These are phyloP conservation scores for Cyclanthera cordifolia DNA, from an alignment of 306 rosid species.

Conservation along the genomic window DNA sequence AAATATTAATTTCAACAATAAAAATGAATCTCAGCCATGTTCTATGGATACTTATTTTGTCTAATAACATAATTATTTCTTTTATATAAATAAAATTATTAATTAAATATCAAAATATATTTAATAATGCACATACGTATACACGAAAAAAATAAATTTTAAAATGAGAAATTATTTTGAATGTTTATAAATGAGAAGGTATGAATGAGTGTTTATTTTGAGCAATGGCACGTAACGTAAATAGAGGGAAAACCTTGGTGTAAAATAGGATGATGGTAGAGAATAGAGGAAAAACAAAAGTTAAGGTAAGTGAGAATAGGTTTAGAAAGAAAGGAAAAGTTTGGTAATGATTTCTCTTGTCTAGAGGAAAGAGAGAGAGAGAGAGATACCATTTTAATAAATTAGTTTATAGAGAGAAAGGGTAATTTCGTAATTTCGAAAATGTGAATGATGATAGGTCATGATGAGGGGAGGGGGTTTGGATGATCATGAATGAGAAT, in stretches of 20 bases:
- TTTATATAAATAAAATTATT: too few species aligned
- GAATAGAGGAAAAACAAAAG: conserved; percentile 24
- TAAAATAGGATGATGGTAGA: conserved; percentile 19
- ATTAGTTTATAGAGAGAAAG: neutral
- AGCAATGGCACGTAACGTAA: neutral
- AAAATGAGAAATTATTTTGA: too few species aligned
- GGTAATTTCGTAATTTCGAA: neutral
- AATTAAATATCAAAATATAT: too few species aligned
- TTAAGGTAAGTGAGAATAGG: conserved; percentile 21
- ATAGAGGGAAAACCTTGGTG: neutral
- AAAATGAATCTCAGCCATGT: too few species aligned
- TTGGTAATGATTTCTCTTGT: conserved; percentile 55
- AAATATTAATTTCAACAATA: too few species aligned
- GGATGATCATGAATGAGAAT: neutral
- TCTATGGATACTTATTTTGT: too few species aligned
- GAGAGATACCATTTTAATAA: neutral
- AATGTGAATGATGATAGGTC: neutral
- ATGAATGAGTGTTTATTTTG: too few species aligned
- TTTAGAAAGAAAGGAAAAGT: neutral
- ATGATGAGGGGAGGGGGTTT: neutral
- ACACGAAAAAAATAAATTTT: too few species aligned
- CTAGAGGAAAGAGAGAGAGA: conserved; percentile 4
- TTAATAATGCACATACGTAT: too few species aligned
- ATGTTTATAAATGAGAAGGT: too few species aligned
- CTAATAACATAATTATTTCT: too few species aligned